Evolutionary conservation across 257 asterid genomes (phyloP), one percentile per base, ranked within the genome.

Genomic region (Euphrasia confusa): DNA sequence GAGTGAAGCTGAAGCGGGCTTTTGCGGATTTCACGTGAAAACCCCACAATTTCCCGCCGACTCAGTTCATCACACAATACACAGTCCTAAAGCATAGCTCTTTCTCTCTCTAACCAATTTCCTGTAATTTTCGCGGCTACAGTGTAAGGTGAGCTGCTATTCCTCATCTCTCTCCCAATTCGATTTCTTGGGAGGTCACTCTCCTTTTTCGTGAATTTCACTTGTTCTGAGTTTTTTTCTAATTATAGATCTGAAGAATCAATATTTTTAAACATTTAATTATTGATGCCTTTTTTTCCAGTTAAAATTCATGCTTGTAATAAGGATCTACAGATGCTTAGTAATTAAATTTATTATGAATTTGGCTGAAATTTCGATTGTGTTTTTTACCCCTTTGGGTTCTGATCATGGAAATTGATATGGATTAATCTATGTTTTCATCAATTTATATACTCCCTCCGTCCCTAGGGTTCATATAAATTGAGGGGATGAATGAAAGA

Each of bases 1-100:
- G 24, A 21, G 24, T 21, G 24, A 21, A 21, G 24, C 10, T 1
- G 18, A 52, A 7, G 32, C 59, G 59, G 59, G 59, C 35, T 7
- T 7, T 5, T 15, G 18, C 6, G 65, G 21, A 40, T 39, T 18
- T 42, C 18, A 24, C 27, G 27, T 11, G 14, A 24, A 61, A 62
- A 27, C 4, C 78, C 79, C 81, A 48, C 81, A 48, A 68, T 44
- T 73, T 75, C 82, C 80, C 84, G 81, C 87, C 78, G 71, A 71
- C 26, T 14, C 7, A 15, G 24, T 18, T 73, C 75, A 72, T 77
- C 82, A 80, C 78, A 66, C 55, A 12, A 2, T 6, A 6, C 28
- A 24, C 32, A 44, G 17, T 55, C 44, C 66, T 6, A 39, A 63
- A 44, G 21, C 7, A 21, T 2, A 9, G 5, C 58, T 53, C 30